Percentiles rank a stretch among this genome's conserved stretches.
Evolutionary conservation across 805 yeast genomes (phyloP).

Genomic region (Lachancea lanzarotensis): DNA sequence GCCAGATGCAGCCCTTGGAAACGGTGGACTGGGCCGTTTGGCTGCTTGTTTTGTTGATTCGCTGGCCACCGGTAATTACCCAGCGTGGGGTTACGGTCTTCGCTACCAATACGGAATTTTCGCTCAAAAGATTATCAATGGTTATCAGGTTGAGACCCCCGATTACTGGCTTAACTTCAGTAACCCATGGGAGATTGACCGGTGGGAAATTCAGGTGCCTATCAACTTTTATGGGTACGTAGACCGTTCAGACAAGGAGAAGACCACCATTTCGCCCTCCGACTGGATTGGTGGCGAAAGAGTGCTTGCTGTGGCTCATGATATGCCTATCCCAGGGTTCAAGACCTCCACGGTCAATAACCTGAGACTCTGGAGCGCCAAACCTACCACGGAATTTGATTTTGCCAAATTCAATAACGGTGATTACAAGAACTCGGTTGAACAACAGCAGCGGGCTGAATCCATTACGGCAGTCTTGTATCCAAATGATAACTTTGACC

Average conservation of each 20-base stretch:
- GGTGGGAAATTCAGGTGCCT: conserved; percentile 82
- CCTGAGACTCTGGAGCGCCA: conserved; percentile 83
- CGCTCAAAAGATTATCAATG: conserved; percentile 81
- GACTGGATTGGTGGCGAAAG: conserved; percentile 89
- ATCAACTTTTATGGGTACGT: conserved; percentile 85
- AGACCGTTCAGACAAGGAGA: conserved; percentile 44
- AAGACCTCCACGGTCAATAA: conserved; percentile 79
- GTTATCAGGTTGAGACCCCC: conserved; percentile 90
- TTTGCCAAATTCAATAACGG: conserved; percentile 87
- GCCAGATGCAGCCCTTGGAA: conserved; percentile 92
- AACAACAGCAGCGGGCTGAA: conserved; percentile 82
- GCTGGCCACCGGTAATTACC: conserved; percentile 74
- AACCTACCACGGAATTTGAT: conserved; percentile 87
- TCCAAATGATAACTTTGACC: conserved; percentile 89
- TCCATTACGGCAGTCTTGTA: conserved; percentile 87
- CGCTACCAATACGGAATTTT: conserved; percentile 92
- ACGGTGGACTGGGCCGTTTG: conserved; percentile 90
- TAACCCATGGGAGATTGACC: conserved; percentile 90
- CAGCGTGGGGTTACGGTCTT: conserved; percentile 95
- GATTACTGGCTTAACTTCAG: conserved; percentile 88
- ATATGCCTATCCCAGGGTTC: conserved; percentile 90
- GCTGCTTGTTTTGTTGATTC: conserved; percentile 95
- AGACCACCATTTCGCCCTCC: conserved; percentile 47
- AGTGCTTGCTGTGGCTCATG: conserved; percentile 83
- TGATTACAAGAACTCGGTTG: conserved; percentile 79